Evolutionary conservation across 139 green algal genomes (phyloP).

Genomic region (Parachlorella kessleri): DNA sequence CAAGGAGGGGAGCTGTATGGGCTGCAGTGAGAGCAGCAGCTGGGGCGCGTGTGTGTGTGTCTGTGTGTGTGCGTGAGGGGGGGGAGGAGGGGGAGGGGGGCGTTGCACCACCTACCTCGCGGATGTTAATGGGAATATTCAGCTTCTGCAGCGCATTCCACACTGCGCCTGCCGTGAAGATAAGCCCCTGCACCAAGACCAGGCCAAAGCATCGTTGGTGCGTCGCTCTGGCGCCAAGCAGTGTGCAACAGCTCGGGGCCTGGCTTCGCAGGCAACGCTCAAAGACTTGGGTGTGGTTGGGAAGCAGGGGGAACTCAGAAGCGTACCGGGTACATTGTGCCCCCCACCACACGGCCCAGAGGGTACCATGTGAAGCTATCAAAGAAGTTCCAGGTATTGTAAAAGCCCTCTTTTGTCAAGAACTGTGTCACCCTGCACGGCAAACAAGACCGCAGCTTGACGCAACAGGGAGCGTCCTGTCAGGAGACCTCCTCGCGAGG

Average conservation of each 20-base stretch:
- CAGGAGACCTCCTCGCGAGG: too few species aligned
- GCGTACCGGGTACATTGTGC: constrained; percentile 85
- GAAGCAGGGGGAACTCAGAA: too few species aligned
- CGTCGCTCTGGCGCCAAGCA: too few species aligned
- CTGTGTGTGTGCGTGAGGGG: not conserved
- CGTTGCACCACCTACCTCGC: constrained; percentile 84
- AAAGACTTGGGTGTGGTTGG: not conserved
- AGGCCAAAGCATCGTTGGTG: too few species aligned
- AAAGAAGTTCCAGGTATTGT: constrained; percentile 93
- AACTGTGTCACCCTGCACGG: constrained; percentile 70
- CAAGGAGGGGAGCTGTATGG: too few species aligned
- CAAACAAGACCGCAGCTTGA: too few species aligned
- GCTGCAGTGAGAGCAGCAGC: too few species aligned
- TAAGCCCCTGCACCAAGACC: too few species aligned
- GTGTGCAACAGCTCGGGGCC: too few species aligned
- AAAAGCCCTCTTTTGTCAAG: constrained; percentile 82
- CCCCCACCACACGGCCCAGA: constrained; percentile 86
- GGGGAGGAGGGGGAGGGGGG: not conserved
- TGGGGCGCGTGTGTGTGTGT: too few species aligned
- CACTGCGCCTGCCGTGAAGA: constrained; percentile 88
- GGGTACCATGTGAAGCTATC: constrained; percentile 92
- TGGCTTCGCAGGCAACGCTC: constrained; percentile 1
- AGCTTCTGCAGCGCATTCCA: constrained; percentile 87
- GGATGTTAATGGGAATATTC: constrained; percentile 91
- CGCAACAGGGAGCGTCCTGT: too few species aligned